Evolutionary conservation across 208 protist species (phyloP), one percentile per base, ranked within the genome.

Genomic region (Trypanosoma boissoni): DNA sequence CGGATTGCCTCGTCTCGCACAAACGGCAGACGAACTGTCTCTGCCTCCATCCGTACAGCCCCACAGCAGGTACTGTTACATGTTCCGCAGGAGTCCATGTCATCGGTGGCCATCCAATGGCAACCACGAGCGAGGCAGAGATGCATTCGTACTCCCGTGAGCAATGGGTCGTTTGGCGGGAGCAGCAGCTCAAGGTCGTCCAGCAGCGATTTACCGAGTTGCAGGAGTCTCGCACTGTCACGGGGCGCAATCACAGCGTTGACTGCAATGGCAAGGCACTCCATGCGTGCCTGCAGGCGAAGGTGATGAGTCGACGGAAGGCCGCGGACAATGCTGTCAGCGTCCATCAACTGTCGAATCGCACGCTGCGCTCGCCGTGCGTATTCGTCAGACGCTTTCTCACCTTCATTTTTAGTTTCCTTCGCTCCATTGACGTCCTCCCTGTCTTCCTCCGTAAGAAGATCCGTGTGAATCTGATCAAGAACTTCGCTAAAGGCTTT

Each of bases 141-240:
- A 51, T 86, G 71, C 64, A 89, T 74, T 46, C 85, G 85, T 53
- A 88, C 54, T 6, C 75, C 81, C 3, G 81, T 92, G 14, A 86
- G 43, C 12, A 88, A 58, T 3, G 80, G 80, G 28, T 87, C 63
- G 59, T 86, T 85, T 24, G 24, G 20, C 0, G 72, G 64, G 10
- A 87, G 37, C 42, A 89, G 29, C 46, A 83, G 42, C 63, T 81
- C 76, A 27, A 92, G 34, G 48, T 82, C 78, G 48, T 80, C 68
- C 44, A 92, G 46, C 1, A 84, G 67, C 45, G 58, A 62, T 16
- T 78, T 69, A 37, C 66, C 72, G 10, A 84, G 52, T 18, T 73
- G 57, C 20, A 88, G 55, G 24, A 92, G 56, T 10, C 61, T 37
- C 20, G 44, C 63, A 51, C 69, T 80, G 32, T 75, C 50, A 36